Evolutionary conservation across 2,329 filamentous ascomycete species (phyloP).

Genomic region (Lomentospora prolificans): DNA sequence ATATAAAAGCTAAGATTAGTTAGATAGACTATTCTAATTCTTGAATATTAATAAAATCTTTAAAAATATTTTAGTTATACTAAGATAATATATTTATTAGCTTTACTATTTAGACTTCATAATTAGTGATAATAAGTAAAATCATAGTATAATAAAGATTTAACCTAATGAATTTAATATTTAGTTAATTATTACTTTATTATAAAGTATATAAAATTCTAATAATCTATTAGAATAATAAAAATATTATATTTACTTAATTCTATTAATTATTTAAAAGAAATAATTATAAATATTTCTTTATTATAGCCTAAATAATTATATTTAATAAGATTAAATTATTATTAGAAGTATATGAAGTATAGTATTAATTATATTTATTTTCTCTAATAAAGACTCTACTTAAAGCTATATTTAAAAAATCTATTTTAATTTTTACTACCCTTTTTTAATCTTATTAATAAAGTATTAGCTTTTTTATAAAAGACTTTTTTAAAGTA

Average conservation of each 20-base stretch:
- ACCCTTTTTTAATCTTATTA: constrained; percentile 2
- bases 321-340: too few relatives aligned
- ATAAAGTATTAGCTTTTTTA: background rate
- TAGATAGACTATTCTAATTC: too few relatives aligned
- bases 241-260: background rate
- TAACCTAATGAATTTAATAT: background rate
- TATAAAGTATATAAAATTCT: background rate
- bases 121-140: constrained; percentile 3
- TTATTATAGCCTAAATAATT: too few relatives aligned
- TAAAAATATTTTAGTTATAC: background rate
- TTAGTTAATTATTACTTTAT: background rate
- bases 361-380: too few relatives aligned
- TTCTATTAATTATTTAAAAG: background rate
- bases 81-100: background rate
- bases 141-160: constrained; percentile 1
- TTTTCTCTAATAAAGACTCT: too few relatives aligned
- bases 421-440: too few relatives aligned
- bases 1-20: too few relatives aligned
- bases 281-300: background rate
- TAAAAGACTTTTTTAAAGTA: background rate
- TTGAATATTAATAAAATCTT: constrained; percentile 6
- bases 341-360: too few relatives aligned
- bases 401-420: too few relatives aligned
- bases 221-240: background rate
- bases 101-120: background rate